phyloP scores from a whole-genome alignment of 164 flowering plant genomes.

The Cinnamomum micranthum region DNA sequence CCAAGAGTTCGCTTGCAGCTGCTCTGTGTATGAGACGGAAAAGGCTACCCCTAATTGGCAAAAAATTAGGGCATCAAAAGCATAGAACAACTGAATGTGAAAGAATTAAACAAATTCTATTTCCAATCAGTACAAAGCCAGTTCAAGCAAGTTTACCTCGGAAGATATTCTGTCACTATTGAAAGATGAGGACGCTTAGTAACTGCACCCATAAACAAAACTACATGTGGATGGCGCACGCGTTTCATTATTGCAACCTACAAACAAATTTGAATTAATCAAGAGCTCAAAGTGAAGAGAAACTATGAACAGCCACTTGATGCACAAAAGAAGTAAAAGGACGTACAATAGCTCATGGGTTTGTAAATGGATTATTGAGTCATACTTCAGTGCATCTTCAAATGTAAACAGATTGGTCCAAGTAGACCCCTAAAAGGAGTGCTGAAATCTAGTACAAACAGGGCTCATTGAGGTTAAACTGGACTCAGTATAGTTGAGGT shows the following conservation, averaged over 20 bases:
- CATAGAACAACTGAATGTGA: background rate
- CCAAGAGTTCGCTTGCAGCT: slow-evolving; percentile 66
- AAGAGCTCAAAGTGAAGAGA: background rate
- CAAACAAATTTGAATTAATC: slow-evolving; percentile 10
- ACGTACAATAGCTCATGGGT: background rate
- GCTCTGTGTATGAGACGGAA: slow-evolving; percentile 81
- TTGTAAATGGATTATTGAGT: too few relatives aligned
- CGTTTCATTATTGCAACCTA: slow-evolving; percentile 99
- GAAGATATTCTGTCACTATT: slow-evolving; percentile 90
- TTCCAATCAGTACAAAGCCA: background rate
- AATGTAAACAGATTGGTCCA: too few relatives aligned
- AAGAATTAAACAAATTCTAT: background rate
- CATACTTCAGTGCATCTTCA: too few relatives aligned
- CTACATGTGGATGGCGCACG: slow-evolving; percentile 94
- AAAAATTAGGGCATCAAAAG: background rate
- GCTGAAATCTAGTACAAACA: too few relatives aligned
- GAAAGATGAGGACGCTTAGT: slow-evolving; percentile 90
- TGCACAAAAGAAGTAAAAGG: background rate
- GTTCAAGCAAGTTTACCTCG: slow-evolving; percentile 44
- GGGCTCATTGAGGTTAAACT: too few relatives aligned
- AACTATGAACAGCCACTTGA: background rate
- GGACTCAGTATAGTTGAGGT: too few relatives aligned
- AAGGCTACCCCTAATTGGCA: slow-evolving; percentile 77
- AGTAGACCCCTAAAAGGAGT: too few relatives aligned
- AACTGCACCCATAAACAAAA: slow-evolving; percentile 99